Base-by-base conservation (phyloP, 2,329 filamentous ascomycete genomes). In the Diaporthe vexans region DNA sequence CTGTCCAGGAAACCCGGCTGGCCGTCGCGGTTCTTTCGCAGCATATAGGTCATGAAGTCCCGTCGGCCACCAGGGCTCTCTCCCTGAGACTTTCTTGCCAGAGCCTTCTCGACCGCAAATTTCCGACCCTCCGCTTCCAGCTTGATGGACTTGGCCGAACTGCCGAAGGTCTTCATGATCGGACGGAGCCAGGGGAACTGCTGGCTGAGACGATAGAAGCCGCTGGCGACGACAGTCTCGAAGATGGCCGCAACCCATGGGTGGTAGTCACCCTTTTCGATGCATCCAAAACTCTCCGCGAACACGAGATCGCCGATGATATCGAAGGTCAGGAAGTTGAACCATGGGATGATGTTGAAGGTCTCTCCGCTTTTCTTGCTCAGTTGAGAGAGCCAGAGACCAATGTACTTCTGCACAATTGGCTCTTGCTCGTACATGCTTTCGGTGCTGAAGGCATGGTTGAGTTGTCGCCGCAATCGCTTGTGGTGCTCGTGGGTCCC, bases 261-360 rank as follows among this genome's bases (percentile, higher is more conserved):
- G 46, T 77, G 77, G 43, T 75, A 77, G 11, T 57, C 56, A 2
- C 59, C 69, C 4, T 59, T 54, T 17, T 76, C 33, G 26, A 78
- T 58, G 21, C 76, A 77, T 52, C 72, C 68, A 40, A 78, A 78
- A 0, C 76, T 73, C 57, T 77, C 76, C 15, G 73, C 76, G 33
- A 78, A 77, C 29, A 73, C 71, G 40, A 78, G 72, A 29, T 76
- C 75, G 29, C 76, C 76, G 8, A 77, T 78, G 15, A 78, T 72
- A 46, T 78, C 77, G 35, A 78, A 78, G 2, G 71, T 76, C 24
- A 65, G 61, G 33, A 72, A 81, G 63, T 81, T 78, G 70, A 74
- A 57, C 73, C 73, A 74, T 13, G n/a, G 58, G n/a, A 74, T 48
- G 7, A 74, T 2, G 10, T 74, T 43, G 33, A 74, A 58, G 0